Percentiles rank a stretch among this genome's conserved stretches.
These are phyloP conservation scores for Ceratobasidium sp. DNA, from an alignment of 1,284 basidiomycete genomes.

Conservation along the genomic window DNA sequence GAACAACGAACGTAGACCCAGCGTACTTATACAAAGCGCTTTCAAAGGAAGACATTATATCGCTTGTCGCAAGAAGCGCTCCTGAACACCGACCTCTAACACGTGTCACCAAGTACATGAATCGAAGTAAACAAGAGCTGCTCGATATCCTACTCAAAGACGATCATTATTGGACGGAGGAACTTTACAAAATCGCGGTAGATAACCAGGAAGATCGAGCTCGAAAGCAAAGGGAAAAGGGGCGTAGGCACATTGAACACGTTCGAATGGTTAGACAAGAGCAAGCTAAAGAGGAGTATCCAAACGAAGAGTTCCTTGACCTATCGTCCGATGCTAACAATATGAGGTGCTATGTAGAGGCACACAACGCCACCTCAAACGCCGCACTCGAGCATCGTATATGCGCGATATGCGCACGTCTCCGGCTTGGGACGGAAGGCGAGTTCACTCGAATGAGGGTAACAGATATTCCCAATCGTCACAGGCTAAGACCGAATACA, in stretches of 20 bases:
- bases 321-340: not conserved
- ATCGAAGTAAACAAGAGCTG: too few relatives aligned
- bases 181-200: not conserved
- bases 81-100: too few relatives aligned
- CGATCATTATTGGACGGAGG: too few relatives aligned
- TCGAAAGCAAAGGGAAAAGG: not conserved
- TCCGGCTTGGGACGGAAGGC: too few relatives aligned
- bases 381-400: not conserved
- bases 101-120: too few relatives aligned
- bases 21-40: too few relatives aligned
- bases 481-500: not conserved
- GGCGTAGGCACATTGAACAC: not conserved
- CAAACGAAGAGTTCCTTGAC: not conserved
- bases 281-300: not conserved
- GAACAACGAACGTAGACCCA: too few relatives aligned
- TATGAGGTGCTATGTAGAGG: not conserved
- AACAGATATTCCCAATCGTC: not conserved
- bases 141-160: too few relatives aligned
- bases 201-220: slow-evolving; percentile 3
- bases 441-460: not conserved
- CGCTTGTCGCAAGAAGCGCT: too few relatives aligned
- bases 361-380: slow-evolving; percentile 8
- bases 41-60: too few relatives aligned
- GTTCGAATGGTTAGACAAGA: not conserved
- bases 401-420: slow-evolving; percentile 11